A percentile compares a stretch with the other conserved stretches of the same genome.
phyloP scores from a whole-genome alignment of 2,329 filamentous ascomycete genomes.

The Polychaeton citri region DNA sequence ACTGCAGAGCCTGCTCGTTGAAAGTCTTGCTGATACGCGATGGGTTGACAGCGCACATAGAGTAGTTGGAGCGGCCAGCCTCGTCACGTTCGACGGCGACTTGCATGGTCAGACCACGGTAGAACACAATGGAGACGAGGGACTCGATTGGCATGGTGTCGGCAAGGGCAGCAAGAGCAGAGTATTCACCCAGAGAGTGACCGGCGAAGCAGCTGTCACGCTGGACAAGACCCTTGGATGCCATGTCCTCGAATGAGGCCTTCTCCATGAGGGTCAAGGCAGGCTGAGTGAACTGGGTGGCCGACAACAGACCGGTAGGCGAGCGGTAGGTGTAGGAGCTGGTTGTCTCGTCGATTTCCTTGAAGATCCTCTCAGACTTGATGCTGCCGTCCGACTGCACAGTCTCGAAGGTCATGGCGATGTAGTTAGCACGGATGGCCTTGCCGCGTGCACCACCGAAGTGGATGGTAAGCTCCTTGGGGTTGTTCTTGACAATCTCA shows the following conservation, averaged over 20 bases:
- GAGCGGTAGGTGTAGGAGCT: slow-evolving; percentile 96
- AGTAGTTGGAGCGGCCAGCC: slow-evolving; percentile 88
- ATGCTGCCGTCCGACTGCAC: slow-evolving; percentile 80
- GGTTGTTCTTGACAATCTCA: slow-evolving; percentile 98
- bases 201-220: slow-evolving; percentile 94
- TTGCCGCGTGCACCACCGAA: slow-evolving; percentile 95
- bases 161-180: slow-evolving; percentile 83
- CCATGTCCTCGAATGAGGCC: slow-evolving; percentile 98
- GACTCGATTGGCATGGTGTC: slow-evolving; percentile 99
- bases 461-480: slow-evolving; percentile 95
- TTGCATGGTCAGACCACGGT: slow-evolving; percentile 97
- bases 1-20: slow-evolving; percentile 93
- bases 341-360: slow-evolving; percentile 85
- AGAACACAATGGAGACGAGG: slow-evolving; percentile 96
- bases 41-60: slow-evolving; percentile 98
- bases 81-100: slow-evolving; percentile 96
- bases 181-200: slow-evolving; percentile 97
- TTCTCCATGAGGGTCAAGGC: slow-evolving; percentile 98
- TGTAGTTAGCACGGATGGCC: slow-evolving; percentile 96
- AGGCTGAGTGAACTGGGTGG: slow-evolving; percentile 96
- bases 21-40: slow-evolving; percentile 97
- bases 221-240: slow-evolving; percentile 87
- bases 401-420: slow-evolving; percentile 99
- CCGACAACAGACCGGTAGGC: slow-evolving; percentile 84
- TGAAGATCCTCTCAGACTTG: slow-evolving; percentile 99